phyloP scores from a whole-genome alignment of 148 eudicot species.

The Gaultheria prostrata region DNA sequence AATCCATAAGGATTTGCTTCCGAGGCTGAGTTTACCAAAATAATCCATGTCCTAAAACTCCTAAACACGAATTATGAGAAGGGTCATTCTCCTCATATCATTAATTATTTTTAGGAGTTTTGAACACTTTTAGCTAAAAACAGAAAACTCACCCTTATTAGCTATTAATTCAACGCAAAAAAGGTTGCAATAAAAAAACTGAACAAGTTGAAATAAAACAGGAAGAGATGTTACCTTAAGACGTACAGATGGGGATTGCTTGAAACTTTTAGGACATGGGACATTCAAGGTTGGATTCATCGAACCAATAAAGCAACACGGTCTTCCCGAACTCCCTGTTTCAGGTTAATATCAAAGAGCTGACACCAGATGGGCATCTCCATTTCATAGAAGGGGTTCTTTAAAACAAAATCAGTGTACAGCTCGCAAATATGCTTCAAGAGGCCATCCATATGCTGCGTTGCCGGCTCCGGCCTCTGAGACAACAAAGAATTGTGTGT shows the following conservation, averaged over 20 bases:
- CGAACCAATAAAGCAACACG: slow-evolving; percentile 32
- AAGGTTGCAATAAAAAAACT: neutral
- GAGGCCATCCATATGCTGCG: slow-evolving; percentile 61
- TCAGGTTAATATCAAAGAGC: slow-evolving; percentile 72
- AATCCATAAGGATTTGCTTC: neutral
- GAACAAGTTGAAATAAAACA: neutral
- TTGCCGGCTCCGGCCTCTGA: too few relatives aligned
- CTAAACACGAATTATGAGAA: too few relatives aligned
- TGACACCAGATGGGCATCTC: slow-evolving; percentile 98
- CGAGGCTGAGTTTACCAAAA: too few relatives aligned
- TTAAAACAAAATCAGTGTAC: slow-evolving; percentile 79
- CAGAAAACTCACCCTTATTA: neutral
- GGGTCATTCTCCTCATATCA: too few relatives aligned
- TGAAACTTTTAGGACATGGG: neutral
- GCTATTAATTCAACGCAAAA: neutral
- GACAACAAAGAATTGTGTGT: neutral
- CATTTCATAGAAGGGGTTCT: slow-evolving; percentile 93
- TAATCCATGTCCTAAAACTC: too few relatives aligned
- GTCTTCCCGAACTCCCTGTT: slow-evolving; percentile 81
- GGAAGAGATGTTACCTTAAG: neutral
- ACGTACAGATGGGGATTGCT: neutral
- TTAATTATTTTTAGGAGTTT: too few relatives aligned
- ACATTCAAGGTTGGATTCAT: neutral
- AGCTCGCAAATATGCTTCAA: slow-evolving; percentile 73
- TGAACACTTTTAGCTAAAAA: too few relatives aligned